A percentile compares a stretch with the other conserved stretches of the same genome.
These are phyloP conservation scores for Pestalotiopsis sp. DNA, from an alignment of 2,329 filamentous ascomycete genomes.

Conservation along the genomic window DNA sequence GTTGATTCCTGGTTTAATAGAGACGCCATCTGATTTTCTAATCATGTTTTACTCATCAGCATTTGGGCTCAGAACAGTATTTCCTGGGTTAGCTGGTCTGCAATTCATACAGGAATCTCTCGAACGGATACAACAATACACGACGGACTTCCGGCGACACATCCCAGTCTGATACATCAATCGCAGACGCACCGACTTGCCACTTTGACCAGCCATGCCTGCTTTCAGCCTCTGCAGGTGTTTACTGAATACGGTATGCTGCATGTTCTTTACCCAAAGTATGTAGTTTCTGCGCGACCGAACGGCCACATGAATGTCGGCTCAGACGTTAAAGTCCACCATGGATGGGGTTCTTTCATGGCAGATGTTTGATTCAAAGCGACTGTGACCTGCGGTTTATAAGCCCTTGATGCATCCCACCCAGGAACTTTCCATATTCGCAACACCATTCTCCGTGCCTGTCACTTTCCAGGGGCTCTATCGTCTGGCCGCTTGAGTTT, in stretches of 20 bases:
- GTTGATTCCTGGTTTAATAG: no score
- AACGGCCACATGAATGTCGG: slow-evolving; percentile 1
- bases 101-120: neutral
- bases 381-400: slow-evolving; percentile 5
- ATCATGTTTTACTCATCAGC: no score
- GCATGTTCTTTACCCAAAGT: neutral
- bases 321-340: neutral
- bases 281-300: neutral
- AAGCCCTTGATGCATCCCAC: slow-evolving; percentile 2
- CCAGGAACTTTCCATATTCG: neutral
- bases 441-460: neutral
- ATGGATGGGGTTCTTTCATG: neutral
- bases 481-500: neutral
- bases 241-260: neutral
- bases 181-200: neutral
- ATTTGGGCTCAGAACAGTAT: neutral
- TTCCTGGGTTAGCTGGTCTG: neutral
- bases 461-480: neutral
- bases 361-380: neutral
- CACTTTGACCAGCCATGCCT: neutral
- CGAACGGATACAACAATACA: neutral
- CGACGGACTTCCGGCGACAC: neutral
- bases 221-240: neutral
- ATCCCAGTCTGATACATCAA: neutral
- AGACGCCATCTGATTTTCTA: no score